A percentile compares a stretch with the other conserved stretches of the same genome.
phyloP scores from a whole-genome alignment of 2,329 filamentous ascomycete genomes.

The Colletotrichum limetticola region DNA sequence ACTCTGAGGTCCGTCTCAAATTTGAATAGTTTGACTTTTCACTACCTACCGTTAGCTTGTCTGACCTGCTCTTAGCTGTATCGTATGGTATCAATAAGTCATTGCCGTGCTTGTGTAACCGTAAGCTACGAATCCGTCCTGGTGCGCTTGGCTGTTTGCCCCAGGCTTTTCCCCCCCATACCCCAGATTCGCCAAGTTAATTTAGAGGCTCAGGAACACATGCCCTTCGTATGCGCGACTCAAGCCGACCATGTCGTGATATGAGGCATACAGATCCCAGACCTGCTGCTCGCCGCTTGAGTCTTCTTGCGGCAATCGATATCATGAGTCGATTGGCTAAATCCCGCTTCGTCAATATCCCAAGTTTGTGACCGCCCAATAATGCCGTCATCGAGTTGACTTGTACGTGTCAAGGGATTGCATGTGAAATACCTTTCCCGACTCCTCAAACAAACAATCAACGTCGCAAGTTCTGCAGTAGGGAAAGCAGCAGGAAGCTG shows the following conservation, averaged over 20 bases:
- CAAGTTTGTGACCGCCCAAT: neutral
- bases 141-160: neutral
- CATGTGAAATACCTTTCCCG: slow-evolving; percentile 1
- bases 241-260: neutral
- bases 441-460: neutral
- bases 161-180: neutral
- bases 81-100: neutral
- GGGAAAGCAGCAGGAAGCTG: neutral
- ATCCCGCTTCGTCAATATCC: neutral
- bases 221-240: neutral
- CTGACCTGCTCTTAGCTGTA: neutral
- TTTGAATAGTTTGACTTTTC: neutral
- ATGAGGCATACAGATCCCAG: neutral
- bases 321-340: neutral
- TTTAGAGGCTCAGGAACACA: neutral
- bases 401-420: neutral
- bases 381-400: neutral
- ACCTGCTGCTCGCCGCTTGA: neutral
- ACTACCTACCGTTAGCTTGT: neutral
- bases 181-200: neutral
- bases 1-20: neutral
- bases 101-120: neutral
- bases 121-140: neutral
- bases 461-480: neutral
- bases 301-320: neutral